Percentiles rank a stretch among this genome's conserved stretches.
These are phyloP conservation scores for Suhomyces sp. DNA, from an alignment of 805 yeast species.

Conservation along the genomic window DNA sequence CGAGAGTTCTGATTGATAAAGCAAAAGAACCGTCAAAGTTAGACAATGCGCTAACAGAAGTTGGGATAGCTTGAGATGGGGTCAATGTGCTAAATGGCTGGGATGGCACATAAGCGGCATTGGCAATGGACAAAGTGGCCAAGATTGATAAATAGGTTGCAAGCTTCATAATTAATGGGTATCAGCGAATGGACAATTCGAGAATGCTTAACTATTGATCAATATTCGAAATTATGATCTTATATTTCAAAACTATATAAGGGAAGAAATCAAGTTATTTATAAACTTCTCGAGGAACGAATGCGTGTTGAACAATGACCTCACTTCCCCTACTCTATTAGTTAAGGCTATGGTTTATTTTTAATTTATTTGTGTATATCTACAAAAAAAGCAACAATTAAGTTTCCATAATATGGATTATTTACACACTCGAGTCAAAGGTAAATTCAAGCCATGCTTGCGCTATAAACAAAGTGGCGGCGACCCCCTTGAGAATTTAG, in stretches of 20 bases:
- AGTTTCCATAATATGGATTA: background rate
- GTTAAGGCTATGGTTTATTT: conserved; percentile 2
- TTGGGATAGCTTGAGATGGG: conserved; percentile 24
- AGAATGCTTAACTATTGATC: background rate
- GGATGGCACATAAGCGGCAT: conserved; percentile 26
- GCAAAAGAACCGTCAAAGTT: conserved; percentile 31
- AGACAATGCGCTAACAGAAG: conserved; percentile 22
- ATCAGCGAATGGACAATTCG: conserved; percentile 1
- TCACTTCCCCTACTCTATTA: background rate
- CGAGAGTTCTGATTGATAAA: conserved; percentile 26
- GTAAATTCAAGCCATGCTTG: background rate
- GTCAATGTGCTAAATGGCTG: conserved; percentile 30
- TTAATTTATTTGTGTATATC: background rate
- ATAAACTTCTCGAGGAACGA: background rate
- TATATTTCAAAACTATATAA: background rate
- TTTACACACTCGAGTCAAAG: background rate
- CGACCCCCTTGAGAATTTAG: background rate
- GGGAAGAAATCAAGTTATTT: background rate
- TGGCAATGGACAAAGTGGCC: conserved; percentile 4
- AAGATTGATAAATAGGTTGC: conserved; percentile 4
- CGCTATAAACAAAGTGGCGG: background rate
- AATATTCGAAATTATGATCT: background rate
- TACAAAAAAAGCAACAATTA: background rate
- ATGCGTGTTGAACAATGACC: background rate
- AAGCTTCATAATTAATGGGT: background rate